phyloP scores from a whole-genome alignment of 2,329 filamentous ascomycete genomes.

The Colletotrichum gloeosporioides region DNA sequence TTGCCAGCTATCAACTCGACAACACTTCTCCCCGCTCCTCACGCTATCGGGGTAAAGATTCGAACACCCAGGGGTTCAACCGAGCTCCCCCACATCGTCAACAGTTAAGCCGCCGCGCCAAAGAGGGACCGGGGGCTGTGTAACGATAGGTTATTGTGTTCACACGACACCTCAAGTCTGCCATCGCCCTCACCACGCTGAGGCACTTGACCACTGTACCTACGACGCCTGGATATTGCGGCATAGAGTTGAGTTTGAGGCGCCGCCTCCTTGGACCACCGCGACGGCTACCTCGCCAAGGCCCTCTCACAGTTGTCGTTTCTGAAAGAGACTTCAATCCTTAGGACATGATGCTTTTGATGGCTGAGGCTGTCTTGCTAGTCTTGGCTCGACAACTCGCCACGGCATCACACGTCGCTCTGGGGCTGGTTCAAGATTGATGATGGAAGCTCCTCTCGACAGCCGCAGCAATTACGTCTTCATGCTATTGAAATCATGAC shows the following conservation, averaged over 20 bases:
- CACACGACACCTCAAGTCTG: background rate
- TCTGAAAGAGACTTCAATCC: background rate
- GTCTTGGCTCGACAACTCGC: constrained; percentile 3
- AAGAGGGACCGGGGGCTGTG: constrained; percentile 13
- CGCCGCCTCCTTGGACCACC: constrained; percentile 1
- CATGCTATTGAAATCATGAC: background rate
- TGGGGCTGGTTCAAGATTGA: background rate
- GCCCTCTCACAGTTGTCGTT: background rate
- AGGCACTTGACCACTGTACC: constrained; percentile 1
- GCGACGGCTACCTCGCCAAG: background rate
- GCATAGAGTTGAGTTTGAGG: background rate
- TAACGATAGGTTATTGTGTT: background rate
- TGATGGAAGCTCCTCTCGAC: background rate
- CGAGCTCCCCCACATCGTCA: background rate
- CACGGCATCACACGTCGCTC: background rate
- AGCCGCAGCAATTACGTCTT: constrained; percentile 4
- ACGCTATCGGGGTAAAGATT: background rate
- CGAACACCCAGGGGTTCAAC: background rate
- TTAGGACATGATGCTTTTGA: background rate
- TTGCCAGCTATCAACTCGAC: background rate
- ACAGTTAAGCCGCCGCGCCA: background rate
- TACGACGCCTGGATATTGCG: constrained; percentile 2
- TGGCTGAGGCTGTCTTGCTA: background rate
- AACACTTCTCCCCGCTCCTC: constrained; percentile 8
- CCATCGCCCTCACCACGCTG: background rate